These are phyloP conservation scores for Kernera saxatilis DNA, from an alignment of 345 rosid genomes.

Conservation along the genomic window DNA sequence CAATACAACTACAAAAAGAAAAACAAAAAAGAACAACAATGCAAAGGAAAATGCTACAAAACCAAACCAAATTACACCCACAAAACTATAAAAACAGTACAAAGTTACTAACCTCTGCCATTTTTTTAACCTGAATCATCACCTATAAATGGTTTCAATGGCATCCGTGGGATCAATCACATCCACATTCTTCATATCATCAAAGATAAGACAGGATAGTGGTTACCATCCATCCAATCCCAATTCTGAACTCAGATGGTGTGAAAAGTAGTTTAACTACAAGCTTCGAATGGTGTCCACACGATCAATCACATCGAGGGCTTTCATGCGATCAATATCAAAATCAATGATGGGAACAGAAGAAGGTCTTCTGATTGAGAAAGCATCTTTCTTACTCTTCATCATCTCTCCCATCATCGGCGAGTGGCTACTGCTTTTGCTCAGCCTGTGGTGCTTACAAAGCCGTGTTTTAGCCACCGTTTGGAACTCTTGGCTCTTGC, in stretches of 20 bases:
- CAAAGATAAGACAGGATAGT: background rate
- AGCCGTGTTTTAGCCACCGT: constrained; percentile 57
- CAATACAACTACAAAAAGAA: background rate
- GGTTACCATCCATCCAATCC: background rate
- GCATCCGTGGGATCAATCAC: background rate
- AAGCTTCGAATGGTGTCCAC: constrained; percentile 70
- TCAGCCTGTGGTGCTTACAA: constrained; percentile 73
- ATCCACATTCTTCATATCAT: background rate
- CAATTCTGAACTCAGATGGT: background rate
- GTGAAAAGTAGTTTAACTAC: constrained; percentile 2
- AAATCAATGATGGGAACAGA: constrained; percentile 70
- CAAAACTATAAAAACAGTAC: background rate
- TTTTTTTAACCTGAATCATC: background rate
- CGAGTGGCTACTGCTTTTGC: constrained; percentile 92
- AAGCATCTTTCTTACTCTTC: constrained; percentile 47
- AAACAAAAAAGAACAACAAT: background rate
- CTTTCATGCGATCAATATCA: constrained; percentile 72
- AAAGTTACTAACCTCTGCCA: constrained; percentile 1
- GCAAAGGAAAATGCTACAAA: constrained; percentile 7
- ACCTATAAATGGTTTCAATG: background rate
- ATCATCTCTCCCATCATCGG: constrained; percentile 43
- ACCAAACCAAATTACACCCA: constrained; percentile 22
- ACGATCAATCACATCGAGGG: constrained; percentile 84
- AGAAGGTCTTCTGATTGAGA: constrained; percentile 63
- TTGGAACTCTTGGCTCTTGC: constrained; percentile 93